These are phyloP conservation scores for Sphaerulina populicola DNA, from an alignment of 2,329 filamentous ascomycete species.

Conservation along the genomic window DNA sequence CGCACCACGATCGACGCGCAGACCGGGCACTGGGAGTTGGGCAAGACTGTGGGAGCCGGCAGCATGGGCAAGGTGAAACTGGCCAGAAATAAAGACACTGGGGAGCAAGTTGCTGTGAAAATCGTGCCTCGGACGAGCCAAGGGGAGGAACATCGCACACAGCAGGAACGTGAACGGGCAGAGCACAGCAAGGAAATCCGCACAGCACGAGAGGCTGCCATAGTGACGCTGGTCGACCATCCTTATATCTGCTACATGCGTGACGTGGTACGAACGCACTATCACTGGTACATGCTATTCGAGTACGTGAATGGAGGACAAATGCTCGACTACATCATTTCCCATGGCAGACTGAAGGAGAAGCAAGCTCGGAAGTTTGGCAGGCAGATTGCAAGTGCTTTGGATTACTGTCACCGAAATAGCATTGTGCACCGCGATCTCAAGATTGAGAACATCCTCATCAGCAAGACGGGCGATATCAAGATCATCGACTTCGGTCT, in stretches of 20 bases:
- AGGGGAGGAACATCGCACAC: conserved; percentile 62
- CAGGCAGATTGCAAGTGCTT: conserved; percentile 87
- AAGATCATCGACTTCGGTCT: conserved; percentile 99
- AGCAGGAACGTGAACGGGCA: conserved; percentile 72
- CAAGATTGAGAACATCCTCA: conserved; percentile 98
- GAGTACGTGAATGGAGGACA: conserved; percentile 98
- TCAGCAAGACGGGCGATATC: conserved; percentile 97
- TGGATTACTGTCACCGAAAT: conserved; percentile 96
- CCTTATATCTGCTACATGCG: conserved; percentile 94
- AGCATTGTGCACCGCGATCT: conserved; percentile 95
- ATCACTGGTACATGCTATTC: conserved; percentile 99
- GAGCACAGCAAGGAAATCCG: conserved; percentile 95
- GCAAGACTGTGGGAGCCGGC: conserved; percentile 92
- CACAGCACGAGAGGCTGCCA: conserved; percentile 89
- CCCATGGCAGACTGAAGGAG: conserved; percentile 92
- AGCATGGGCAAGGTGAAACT: conserved; percentile 99
- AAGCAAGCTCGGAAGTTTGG: conserved; percentile 97
- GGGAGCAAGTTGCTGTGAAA: conserved; percentile 94
- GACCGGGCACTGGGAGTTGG: conserved; percentile 87
- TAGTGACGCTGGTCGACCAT: conserved; percentile 87
- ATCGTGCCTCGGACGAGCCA: conserved; percentile 87
- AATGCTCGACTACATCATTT: conserved; percentile 99
- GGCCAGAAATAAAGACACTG: conserved; percentile 78
- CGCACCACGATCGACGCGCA: conserved; percentile 74
- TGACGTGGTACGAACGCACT: conserved; percentile 89